Base-by-base conservation (phyloP, 2,329 filamentous ascomycete species). In the Claviceps sorghi region DNA sequence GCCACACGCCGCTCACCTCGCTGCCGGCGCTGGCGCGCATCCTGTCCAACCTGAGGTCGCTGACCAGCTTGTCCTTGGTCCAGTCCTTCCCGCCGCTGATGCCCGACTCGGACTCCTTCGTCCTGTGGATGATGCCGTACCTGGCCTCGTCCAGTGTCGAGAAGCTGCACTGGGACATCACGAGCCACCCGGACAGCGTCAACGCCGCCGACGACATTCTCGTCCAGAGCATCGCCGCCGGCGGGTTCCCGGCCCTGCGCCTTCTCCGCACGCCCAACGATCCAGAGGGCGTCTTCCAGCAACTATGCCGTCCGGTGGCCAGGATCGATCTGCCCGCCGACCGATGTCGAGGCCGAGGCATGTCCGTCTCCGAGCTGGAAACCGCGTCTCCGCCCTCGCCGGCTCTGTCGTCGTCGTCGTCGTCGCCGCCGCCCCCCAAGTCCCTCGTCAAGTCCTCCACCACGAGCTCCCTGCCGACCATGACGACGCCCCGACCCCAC, bases 281-380 rank as follows among this genome's bases (percentile, higher is more conserved):
- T 57, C 77, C 83, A 1, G 77, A 86, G 5, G 86, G 84, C 29
- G 58, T 78, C 8, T 79, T 89, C 56, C 86, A 90, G 65, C 67
- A 72, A 1, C 72, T 88, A 1, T 90, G 86, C 64, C 76, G 74
- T 44, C 84, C 84, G 0, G 68, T 74, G 4, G 76, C 77, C 32
- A 72, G 72, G 32, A 69, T 78, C 21, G 73, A 80, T 42, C 67
- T 76, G 22, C 70, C 75, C 1, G 66, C 65, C 10, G 76, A 80
- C 55, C 72, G 72, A 22, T 75, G 72, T 60, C 68, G 67, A 21
- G 26, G 46, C 19, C 41, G 54, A 2, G 56, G 59, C n/a, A 50
- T 11, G 32, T 52, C 52, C 8, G 46, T 56, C 13, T 53, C 54
- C 1, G 56, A 57, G 22, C 53, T 57, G 30, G 53, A 54, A 15